Evolutionary conservation across 2,329 filamentous ascomycete species (phyloP).

Genomic region (Eurotiales sp.): DNA sequence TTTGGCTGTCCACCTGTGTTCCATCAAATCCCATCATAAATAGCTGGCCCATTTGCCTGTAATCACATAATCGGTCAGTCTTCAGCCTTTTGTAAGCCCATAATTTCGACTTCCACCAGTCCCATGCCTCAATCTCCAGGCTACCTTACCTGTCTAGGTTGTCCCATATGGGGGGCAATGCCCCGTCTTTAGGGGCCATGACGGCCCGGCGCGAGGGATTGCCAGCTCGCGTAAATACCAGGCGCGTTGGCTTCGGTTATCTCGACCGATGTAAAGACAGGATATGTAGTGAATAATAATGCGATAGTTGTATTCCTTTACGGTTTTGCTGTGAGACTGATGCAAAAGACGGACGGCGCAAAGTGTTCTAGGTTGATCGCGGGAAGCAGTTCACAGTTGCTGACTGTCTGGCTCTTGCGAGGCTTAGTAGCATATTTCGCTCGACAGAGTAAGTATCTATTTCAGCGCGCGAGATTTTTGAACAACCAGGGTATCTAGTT

Average conservation of each 20-base stretch:
- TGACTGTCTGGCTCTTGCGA: constrained; percentile 20
- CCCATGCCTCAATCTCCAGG: constrained; percentile 24
- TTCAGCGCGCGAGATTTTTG: no score
- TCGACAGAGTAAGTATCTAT: no score
- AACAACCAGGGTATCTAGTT: no score
- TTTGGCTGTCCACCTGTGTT: constrained; percentile 59
- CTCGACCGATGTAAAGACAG: not conserved
- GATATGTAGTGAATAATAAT: not conserved
- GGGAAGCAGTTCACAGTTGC: constrained; percentile 26
- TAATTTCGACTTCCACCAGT: no score
- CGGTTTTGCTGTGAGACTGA: not conserved
- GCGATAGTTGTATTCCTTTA: not conserved
- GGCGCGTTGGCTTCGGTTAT: not conserved
- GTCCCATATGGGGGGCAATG: constrained; percentile 39
- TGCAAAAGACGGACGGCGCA: not conserved
- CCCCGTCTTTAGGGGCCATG: constrained; percentile 40
- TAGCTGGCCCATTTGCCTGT: constrained; percentile 57
- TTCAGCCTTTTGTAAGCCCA: no score
- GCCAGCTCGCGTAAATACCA: constrained; percentile 19
- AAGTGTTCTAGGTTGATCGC: constrained; percentile 1
- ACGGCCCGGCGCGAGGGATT: constrained; percentile 31
- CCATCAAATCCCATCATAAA: constrained; percentile 68
- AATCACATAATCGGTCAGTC: constrained; percentile 58
- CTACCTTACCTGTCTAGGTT: constrained; percentile 38
- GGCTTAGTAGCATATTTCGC: constrained; percentile 16